Evolutionary conservation across 1,284 basidiomycete genomes (phyloP), one percentile per base, ranked within the genome.

Genomic region (Boletus putidus): DNA sequence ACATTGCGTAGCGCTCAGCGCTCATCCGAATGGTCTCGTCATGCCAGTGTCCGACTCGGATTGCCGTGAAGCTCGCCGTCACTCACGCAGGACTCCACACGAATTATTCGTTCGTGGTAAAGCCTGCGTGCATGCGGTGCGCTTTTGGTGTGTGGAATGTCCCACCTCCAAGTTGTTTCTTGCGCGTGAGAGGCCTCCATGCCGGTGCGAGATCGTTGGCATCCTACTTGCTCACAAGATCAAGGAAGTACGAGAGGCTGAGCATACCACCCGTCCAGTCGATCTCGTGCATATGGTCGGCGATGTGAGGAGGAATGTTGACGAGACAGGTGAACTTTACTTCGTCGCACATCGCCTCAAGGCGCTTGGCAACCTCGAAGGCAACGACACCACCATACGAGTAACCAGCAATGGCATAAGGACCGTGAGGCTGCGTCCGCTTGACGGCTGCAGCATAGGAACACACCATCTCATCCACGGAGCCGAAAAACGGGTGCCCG

Each of bases 321-420:
- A 79, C 68, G 6, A 79, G 68, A 48, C 79, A 78, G 2, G 76
- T 67, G 66, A 77, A 80, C 15, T 72, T 70, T 31, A 80, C 77
- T 36, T 68, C 64, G 16, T 75, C 74, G 2, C 77, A 75, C 59
- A 67, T 68, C 1, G 63, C 63, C 62, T 76, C 75, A 33, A 82
- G 72, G 27, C 66, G 64, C 62, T 79, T 79, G 18, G 73, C 75
- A 16, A 82, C 73, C 61, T 82, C 79, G 55, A 78, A 82, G 11
- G 78, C 79, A 4, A 79, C 74, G 35, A 77, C 77, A 44, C 80
- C 80, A 39, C 80, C 81, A 50, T 78, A 82, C 33, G 77, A 78
- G 73, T 82, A 82, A 12, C 81, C 80, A 1, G 76, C 79, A 27
- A 82, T 65, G 44, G 76, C 74, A 55, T 78, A 82, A 1, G 81